Conservation (phyloP, 1,284 basidiomycete species). For the Rhodofomes roseus region DNA sequence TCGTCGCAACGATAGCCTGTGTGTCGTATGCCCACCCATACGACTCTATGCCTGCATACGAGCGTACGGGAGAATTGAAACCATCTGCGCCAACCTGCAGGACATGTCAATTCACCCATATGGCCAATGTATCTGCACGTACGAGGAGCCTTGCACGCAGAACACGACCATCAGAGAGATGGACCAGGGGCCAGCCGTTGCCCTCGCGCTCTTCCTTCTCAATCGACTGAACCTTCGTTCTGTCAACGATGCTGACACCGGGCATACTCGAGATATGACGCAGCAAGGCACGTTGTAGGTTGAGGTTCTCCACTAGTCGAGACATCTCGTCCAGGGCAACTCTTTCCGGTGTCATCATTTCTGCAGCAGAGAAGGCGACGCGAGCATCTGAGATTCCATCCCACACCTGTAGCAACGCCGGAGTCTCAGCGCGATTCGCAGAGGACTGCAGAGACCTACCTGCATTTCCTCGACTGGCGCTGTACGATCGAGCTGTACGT, state of each 20-base stretch:
- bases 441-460: constrained; percentile 36
- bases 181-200: constrained; percentile 72
- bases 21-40: constrained; percentile 93
- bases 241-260: constrained; percentile 56
- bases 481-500: constrained; percentile 72
- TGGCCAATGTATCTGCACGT: constrained; percentile 22
- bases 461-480: constrained; percentile 82
- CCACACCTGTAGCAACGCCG: constrained; percentile 66
- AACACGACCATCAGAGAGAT: constrained; percentile 57
- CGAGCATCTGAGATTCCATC: constrained; percentile 83
- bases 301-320: constrained; percentile 85
- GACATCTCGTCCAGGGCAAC: constrained; percentile 50
- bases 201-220: constrained; percentile 38
- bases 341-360: constrained; percentile 36
- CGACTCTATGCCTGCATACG: constrained; percentile 83
- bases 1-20: constrained; percentile 88
- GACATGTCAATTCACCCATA: constrained; percentile 5
- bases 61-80: constrained; percentile 89
- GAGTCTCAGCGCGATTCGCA: not conserved
- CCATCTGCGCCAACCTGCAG: constrained; percentile 91
- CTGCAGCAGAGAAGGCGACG: constrained; percentile 64
- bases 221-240: constrained; percentile 68
- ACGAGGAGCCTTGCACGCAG: constrained; percentile 75
- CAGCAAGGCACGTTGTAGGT: constrained; percentile 82
- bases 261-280: constrained; percentile 44